Evolutionary conservation across 257 asterid genomes (phyloP), one percentile per base, ranked within the genome.

Genomic region (Verbascum thapsus): DNA sequence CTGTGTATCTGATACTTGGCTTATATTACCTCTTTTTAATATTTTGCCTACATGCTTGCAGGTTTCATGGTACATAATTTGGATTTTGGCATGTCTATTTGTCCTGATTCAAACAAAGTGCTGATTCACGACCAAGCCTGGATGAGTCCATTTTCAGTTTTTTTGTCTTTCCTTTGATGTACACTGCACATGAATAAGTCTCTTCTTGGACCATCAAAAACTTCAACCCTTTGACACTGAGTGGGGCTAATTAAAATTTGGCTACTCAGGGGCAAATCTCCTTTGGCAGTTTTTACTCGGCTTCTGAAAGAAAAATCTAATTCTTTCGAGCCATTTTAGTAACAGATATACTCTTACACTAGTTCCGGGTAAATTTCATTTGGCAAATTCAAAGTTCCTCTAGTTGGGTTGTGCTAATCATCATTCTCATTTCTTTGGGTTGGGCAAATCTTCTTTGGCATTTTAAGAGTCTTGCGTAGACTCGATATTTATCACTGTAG

Each of bases 371-470:
- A 83, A 79, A 79, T 83, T 86, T 85, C 82, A 84, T 83, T 81
- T 76, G 83, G 94, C 88, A 77, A 81, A 71, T 68, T 40, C 50
- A 57, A 26, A 55, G 60, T 63, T 78, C 78, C 76, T 60, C 61
- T n/a, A 26, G 32, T 26, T 26, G 32, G 32, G 32, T 26, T 26
- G 32, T 26, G 3, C 32, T 1, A 26, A 26, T 26, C 5, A 5
- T 26, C 32, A 2, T 26, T 26, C 32, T 26, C 2, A 26, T 26
- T 26, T 42, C 40, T 37, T 48, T 26, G 56, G 58, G 18, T 60
- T 58, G 80, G 86, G 88, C 89, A 79, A 83, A 82, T 80, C 95
- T 85, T 78, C 88, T 82, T 83, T 80, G 90, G 90, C 96, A 82
- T 43, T 69, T 61, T 47, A n/a, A n/a, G 74, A 83, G 78, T 26